These are phyloP conservation scores for Penicillium sp. DNA, from an alignment of 2,329 filamentous ascomycete genomes.

Conservation along the genomic window DNA sequence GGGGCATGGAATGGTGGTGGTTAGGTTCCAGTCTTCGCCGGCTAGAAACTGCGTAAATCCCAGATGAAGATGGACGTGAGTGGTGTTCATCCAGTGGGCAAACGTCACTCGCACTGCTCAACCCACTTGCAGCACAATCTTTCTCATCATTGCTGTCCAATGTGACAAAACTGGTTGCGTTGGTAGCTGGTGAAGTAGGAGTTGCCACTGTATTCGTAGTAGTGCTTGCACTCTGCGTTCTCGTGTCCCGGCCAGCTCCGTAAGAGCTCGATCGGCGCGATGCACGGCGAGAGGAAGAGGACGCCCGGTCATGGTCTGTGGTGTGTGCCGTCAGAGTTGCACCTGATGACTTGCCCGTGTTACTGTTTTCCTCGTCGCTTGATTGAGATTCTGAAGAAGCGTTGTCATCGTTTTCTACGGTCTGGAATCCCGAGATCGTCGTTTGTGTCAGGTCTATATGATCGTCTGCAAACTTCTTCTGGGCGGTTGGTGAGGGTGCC, in stretches of 20 bases:
- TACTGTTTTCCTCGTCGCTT: neutral
- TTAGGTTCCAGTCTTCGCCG: constrained; percentile 21
- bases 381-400: constrained; percentile 1
- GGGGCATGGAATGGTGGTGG: constrained; percentile 18
- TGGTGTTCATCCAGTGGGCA: constrained; percentile 18
- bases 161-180: constrained; percentile 42
- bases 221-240: constrained; percentile 39
- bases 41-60: constrained; percentile 19
- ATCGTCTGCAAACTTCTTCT: constrained; percentile 7
- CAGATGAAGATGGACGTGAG: constrained; percentile 29
- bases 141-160: constrained; percentile 40
- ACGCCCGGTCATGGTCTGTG: constrained; percentile 2
- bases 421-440: constrained; percentile 9
- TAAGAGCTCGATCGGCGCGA: constrained; percentile 32
- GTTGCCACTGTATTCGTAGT: constrained; percentile 40
- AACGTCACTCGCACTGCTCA: constrained; percentile 26
- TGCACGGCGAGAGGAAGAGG: constrained; percentile 29
- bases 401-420: neutral
- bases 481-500: neutral
- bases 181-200: constrained; percentile 41
- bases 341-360: constrained; percentile 7
- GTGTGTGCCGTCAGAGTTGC: constrained; percentile 3
- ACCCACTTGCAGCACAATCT: constrained; percentile 24
- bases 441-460: constrained; percentile 9
- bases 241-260: constrained; percentile 34